A percentile compares a stretch with the other conserved stretches of the same genome.
Evolutionary conservation across 2,329 filamentous ascomycete species (phyloP).

Genomic region (Fusarium sambucinum): DNA sequence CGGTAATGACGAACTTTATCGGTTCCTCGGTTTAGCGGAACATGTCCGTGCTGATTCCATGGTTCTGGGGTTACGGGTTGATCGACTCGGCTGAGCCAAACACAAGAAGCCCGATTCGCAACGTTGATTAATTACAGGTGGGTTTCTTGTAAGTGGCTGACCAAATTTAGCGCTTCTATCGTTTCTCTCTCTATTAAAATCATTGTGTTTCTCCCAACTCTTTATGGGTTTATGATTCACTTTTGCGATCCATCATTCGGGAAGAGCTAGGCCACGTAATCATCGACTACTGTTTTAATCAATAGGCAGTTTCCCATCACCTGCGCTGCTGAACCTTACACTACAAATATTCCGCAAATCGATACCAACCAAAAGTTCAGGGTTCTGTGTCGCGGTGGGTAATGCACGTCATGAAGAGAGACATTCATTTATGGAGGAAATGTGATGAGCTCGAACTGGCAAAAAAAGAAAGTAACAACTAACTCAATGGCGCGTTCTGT

Average conservation of each 20-base stretch:
- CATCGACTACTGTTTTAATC: background rate
- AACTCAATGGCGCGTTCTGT: conserved; percentile 1
- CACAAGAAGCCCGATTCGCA: conserved; percentile 11
- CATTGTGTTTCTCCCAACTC: background rate
- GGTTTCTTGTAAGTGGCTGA: conserved; percentile 14
- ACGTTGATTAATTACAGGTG: conserved; percentile 4
- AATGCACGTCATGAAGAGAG: conserved; percentile 6
- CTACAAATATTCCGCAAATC: background rate
- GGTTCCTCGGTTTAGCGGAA: conserved; percentile 15
- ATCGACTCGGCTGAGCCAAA: conserved; percentile 15
- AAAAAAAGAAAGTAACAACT: conserved; percentile 2
- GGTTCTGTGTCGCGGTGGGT: background rate
- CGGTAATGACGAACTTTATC: conserved; percentile 4
- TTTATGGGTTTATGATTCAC: background rate
- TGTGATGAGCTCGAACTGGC: background rate
- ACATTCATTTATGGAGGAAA: conserved; percentile 19
- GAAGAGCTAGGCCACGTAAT: background rate
- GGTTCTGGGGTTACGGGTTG: conserved; percentile 20
- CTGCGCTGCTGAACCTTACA: background rate
- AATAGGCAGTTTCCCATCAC: background rate
- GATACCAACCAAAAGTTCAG: background rate
- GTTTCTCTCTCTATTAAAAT: conserved; percentile 1
- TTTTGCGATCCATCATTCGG: background rate
- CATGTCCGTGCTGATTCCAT: conserved; percentile 14
- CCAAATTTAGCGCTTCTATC: conserved; percentile 9